Evolutionary conservation across 2,329 filamentous ascomycete species (phyloP), one percentile per base, ranked within the genome.

Genomic region (Knoxdaviesia proteae): DNA sequence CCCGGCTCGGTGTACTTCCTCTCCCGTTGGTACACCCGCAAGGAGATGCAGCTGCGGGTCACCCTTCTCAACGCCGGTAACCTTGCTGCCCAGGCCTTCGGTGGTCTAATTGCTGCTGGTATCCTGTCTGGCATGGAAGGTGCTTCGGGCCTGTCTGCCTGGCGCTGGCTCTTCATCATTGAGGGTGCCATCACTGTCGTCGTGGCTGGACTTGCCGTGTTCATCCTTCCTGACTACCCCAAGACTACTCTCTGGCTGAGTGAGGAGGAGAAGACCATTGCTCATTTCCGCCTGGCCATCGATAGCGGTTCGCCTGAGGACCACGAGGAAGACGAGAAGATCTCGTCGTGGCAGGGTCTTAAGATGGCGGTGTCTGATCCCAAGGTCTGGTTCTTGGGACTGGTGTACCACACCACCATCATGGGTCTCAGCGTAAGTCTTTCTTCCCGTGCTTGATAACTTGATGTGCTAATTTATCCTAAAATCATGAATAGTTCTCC

Each of bases 1-100:
- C 63, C 62, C 0, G 63, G 61, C 0, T 58, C 56, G 0, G 51
- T 64, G 1, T 62, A 57, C 44, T 60, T 54, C 32, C 48, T 64
- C 0, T 59, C 56, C 0, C 48, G 55, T 1, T 65, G 60, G 50
- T 65, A 65, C 42, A 64, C 57, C 5, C 52, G 58, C 7, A 55
- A 56, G 44, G 44, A 62, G 47, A 53, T 58, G 2, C 54, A 53
- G 4, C 48, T 57, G 9, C 50, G 60, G 5, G 52, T 54, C 0
- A 56, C 57, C 3, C 50, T 59, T 7, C 49, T 61, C 1, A 59
- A 54, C 46, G 51, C 52, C 4, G 55, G 53, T 5, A 50, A 52
- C 5, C 52, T 54, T 42, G 44, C 56, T 0, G 56, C 54, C 1
- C 55, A 57, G n/a, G 56, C 57, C 3, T 58, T 60, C 38, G 57